phyloP scores from a whole-genome alignment of 1,284 basidiomycete genomes.

The Stereum hirsutum region DNA sequence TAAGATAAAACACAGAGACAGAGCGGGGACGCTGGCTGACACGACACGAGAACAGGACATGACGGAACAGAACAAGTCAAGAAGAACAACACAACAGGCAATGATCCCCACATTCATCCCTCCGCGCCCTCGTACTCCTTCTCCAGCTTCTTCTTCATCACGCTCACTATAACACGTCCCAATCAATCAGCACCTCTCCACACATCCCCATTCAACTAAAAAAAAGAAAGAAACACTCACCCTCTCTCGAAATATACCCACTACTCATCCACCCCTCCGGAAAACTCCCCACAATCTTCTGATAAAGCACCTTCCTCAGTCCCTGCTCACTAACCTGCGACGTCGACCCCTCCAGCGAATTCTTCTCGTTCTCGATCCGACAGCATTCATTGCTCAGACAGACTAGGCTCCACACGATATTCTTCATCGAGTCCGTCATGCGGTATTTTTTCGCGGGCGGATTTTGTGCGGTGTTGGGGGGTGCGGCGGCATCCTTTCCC shows the following conservation, averaged over 20 bases:
- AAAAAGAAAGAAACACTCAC: conserved; percentile 26
- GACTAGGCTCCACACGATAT: conserved; percentile 69
- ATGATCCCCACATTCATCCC: conserved; percentile 5
- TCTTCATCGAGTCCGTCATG: conserved; percentile 70
- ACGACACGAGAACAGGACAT: too few relatives aligned
- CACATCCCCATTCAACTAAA: background rate
- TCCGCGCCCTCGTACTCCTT: conserved; percentile 53
- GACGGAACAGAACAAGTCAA: conserved; percentile 2
- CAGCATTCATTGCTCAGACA: conserved; percentile 73
- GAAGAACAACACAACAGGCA: background rate
- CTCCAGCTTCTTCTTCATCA: conserved; percentile 69
- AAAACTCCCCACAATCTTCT: conserved; percentile 72
- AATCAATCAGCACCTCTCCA: background rate
- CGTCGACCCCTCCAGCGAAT: conserved; percentile 64
- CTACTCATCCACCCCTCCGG: conserved; percentile 65
- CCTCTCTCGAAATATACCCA: conserved; percentile 37
- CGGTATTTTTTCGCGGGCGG: conserved; percentile 64
- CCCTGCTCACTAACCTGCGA: conserved; percentile 73
- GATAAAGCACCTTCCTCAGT: conserved; percentile 65
- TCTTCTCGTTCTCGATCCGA: conserved; percentile 76
- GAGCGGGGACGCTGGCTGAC: too few relatives aligned
- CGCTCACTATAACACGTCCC: conserved; percentile 49
- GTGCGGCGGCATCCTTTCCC: conserved; percentile 24
- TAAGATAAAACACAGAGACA: too few relatives aligned
- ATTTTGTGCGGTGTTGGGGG: too few relatives aligned